Evolutionary conservation across 108 stramenopile genomes (phyloP), one percentile per base, ranked within the genome.

Genomic region (Stephanodiscus triporus): DNA sequence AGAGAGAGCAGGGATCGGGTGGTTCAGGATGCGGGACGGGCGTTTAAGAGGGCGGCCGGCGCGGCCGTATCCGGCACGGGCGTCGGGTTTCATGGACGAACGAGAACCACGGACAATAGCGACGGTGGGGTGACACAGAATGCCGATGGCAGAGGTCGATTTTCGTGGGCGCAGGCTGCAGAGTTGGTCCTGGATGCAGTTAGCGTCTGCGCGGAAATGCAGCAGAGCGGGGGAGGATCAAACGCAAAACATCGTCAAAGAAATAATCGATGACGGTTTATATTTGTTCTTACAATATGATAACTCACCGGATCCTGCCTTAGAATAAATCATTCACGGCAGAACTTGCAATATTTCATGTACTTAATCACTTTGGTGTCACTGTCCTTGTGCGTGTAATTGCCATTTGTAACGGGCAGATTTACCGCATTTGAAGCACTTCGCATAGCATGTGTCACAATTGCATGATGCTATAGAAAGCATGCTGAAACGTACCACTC

Each of bases 91-190:
- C 53, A 63, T 17, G 11, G 50, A 26, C 7, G 55, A 37, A 29
- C 50, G 22, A 58, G 38, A 37, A 38, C 68, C 16, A 32, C 68
- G 29, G 23, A 17, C 14, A 17, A 16, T 16, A 14, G 43, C 16
- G 43, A 3, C 14, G 16, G 13, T 2, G 43, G 43, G 43, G 4
- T 14, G 43, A 16, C 16, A 45, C 8, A 11, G 40, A 40, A 40
- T 9, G 40, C 53, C 40, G 50, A 43, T 34, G 53, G 53, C 66
- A 51, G 22, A 26, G 56, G 68, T 26, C 45, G 40, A 23, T 29
- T 70, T 42, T 70, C 68, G 26, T 70, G 68, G 68, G 45, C 56
- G 0, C 57, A 70, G 19, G 68, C 68, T 14, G 68, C 68, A 56
- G 34, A 55, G 38, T 34, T 68, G 22, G 68, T 56, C 9, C 23